phyloP scores from a whole-genome alignment of 2,329 filamentous ascomycete genomes.

The Epichloe coenophiala region DNA sequence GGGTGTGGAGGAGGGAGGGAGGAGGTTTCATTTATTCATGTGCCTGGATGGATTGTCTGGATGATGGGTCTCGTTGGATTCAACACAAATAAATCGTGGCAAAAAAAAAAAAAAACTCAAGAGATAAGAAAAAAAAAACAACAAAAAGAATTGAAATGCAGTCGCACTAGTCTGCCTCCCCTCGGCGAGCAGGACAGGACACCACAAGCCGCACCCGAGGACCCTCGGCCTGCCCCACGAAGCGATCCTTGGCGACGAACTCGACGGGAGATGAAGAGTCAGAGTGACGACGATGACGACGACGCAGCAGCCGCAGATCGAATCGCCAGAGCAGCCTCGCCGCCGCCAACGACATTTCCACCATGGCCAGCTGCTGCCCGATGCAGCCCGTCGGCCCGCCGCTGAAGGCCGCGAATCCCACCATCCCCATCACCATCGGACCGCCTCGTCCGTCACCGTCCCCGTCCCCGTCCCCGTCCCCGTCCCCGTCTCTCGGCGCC shows the following conservation, averaged over 20 bases:
- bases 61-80: no score
- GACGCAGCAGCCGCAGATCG: neutral
- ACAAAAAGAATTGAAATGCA: no score
- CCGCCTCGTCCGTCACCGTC: neutral
- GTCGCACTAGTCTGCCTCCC: no score
- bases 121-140: no score
- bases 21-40: no score
- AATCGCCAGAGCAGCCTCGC: neutral
- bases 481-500: neutral
- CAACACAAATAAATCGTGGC: no score
- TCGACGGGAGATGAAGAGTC: neutral
- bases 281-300: no score
- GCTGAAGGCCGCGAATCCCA: neutral
- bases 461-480: no score
- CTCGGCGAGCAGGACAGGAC: neutral
- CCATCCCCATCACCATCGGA: neutral
- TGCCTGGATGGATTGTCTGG: no score
- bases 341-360: neutral
- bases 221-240: neutral
- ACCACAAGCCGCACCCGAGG: neutral
- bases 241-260: neutral
- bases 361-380: neutral
- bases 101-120: no score
- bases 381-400: slow-evolving; percentile 2
- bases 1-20: neutral